Evolutionary conservation across 2,329 filamentous ascomycete species (phyloP).

Genomic region (Microsporum canis): DNA sequence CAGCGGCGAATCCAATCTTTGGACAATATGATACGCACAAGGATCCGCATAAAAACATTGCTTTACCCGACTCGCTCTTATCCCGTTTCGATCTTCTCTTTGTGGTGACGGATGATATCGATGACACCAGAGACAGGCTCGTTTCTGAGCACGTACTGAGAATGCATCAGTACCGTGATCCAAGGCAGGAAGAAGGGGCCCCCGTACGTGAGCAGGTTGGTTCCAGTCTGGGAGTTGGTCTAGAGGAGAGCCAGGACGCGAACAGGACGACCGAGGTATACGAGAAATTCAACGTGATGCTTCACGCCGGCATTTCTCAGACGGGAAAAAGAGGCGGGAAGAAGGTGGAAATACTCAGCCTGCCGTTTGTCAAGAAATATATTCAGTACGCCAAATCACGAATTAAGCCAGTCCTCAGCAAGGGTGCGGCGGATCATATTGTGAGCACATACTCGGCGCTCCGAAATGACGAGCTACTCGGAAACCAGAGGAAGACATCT

Average conservation of each 20-base stretch:
- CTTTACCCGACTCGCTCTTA: slow-evolving; percentile 85
- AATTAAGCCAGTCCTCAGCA: slow-evolving; percentile 79
- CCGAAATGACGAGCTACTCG: slow-evolving; percentile 89
- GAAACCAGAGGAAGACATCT: slow-evolving; percentile 83
- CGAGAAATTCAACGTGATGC: slow-evolving; percentile 92
- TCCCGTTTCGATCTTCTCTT: slow-evolving; percentile 98
- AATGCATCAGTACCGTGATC: slow-evolving; percentile 91
- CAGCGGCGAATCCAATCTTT: slow-evolving; percentile 93
- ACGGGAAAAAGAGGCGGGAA: slow-evolving; percentile 62
- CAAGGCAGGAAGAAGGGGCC: slow-evolving; percentile 85
- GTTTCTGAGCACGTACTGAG: slow-evolving; percentile 93
- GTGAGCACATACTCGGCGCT: slow-evolving; percentile 82
- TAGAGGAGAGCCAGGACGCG: slow-evolving; percentile 62
- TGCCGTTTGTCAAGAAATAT: slow-evolving; percentile 98
- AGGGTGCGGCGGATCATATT: slow-evolving; percentile 85
- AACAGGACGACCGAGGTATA: slow-evolving; percentile 75
- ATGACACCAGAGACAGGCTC: slow-evolving; percentile 79
- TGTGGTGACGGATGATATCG: slow-evolving; percentile 95
- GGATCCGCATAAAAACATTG: slow-evolving; percentile 97
- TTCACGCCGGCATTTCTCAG: slow-evolving; percentile 78
- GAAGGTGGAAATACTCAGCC: slow-evolving; percentile 79
- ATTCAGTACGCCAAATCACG: slow-evolving; percentile 94
- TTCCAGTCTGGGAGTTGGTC: slow-evolving; percentile 76
- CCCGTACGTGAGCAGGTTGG: slow-evolving; percentile 79
- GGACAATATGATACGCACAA: slow-evolving; percentile 98